A percentile compares a stretch with the other conserved stretches of the same genome.
Conservation (phyloP, 306 rosid species). For the Cucurbita argyrosperma region DNA sequence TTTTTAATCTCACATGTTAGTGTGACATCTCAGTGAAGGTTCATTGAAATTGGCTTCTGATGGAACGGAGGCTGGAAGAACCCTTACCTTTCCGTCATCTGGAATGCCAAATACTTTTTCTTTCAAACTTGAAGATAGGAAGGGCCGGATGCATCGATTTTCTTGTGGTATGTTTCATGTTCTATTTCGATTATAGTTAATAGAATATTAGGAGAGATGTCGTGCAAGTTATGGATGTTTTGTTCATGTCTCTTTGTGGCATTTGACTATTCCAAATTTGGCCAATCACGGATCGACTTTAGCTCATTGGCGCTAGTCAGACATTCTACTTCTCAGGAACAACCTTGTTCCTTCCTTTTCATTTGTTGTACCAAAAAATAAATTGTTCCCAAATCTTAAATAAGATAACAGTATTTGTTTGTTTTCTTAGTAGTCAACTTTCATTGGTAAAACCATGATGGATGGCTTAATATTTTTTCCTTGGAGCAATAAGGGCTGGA, state of each 20-base stretch:
- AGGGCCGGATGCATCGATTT: constrained; percentile 12
- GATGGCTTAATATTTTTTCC: not conserved
- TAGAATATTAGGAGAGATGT: not conserved
- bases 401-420: too few relatives aligned
- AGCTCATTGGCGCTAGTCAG: too few relatives aligned
- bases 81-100: constrained; percentile 19
- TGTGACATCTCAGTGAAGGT: constrained; percentile 38
- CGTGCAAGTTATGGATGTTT: not conserved
- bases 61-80: constrained; percentile 52
- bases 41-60: constrained; percentile 69
- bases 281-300: too few relatives aligned
- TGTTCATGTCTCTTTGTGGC: not conserved
- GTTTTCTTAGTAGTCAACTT: not conserved
- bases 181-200: not conserved
- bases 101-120: constrained; percentile 7
- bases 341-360: not conserved
- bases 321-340: not conserved
- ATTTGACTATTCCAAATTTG: not conserved
- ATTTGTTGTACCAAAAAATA: too few relatives aligned
- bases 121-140: constrained; percentile 8
- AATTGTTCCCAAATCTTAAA: too few relatives aligned
- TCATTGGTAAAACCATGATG: not conserved
- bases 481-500: not conserved
- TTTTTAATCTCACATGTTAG: not conserved
- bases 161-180: constrained; percentile 7